Conservation (phyloP, 345 rosid species). For the Aurinia saxatilis region DNA sequence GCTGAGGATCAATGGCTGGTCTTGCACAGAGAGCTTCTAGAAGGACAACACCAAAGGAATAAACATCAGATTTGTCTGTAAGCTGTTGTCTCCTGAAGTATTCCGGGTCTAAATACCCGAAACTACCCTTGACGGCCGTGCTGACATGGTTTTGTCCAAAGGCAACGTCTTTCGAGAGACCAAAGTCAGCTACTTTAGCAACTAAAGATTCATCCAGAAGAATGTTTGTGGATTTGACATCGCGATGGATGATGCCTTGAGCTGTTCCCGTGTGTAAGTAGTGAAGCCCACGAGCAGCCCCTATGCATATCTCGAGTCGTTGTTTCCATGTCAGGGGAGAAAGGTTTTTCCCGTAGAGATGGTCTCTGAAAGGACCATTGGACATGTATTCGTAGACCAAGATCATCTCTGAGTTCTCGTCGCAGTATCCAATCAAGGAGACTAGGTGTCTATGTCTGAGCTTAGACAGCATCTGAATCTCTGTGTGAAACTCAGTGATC, state of each 20-base stretch:
- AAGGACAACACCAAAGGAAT: constrained; percentile 59
- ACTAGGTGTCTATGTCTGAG: constrained; percentile 78
- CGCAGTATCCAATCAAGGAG: constrained; percentile 72
- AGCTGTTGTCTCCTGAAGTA: constrained; percentile 60
- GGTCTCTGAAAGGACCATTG: constrained; percentile 70
- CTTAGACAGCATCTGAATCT: constrained; percentile 78
- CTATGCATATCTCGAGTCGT: constrained; percentile 62
- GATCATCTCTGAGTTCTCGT: constrained; percentile 70
- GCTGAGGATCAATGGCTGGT: constrained; percentile 49
- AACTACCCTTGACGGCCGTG: constrained; percentile 42
- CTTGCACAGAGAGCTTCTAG: constrained; percentile 52
- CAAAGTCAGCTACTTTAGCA: constrained; percentile 76
- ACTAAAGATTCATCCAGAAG: constrained; percentile 61
- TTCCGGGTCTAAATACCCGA: constrained; percentile 54
- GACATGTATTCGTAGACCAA: constrained; percentile 79
- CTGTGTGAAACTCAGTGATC: constrained; percentile 70
- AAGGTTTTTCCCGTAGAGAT: constrained; percentile 47
- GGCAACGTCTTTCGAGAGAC: constrained; percentile 65
- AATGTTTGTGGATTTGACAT: constrained; percentile 74
- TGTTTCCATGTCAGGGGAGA: constrained; percentile 65
- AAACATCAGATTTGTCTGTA: constrained; percentile 55
- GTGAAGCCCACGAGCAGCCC: constrained; percentile 73
- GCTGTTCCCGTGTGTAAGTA: constrained; percentile 79
- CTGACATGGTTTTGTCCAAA: constrained; percentile 59
- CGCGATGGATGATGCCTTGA: constrained; percentile 78